A percentile compares a stretch with the other conserved stretches of the same genome.
These are phyloP conservation scores for Daldinia concentrica DNA, from an alignment of 495 filamentous ascomycete genomes.

Conservation along the genomic window DNA sequence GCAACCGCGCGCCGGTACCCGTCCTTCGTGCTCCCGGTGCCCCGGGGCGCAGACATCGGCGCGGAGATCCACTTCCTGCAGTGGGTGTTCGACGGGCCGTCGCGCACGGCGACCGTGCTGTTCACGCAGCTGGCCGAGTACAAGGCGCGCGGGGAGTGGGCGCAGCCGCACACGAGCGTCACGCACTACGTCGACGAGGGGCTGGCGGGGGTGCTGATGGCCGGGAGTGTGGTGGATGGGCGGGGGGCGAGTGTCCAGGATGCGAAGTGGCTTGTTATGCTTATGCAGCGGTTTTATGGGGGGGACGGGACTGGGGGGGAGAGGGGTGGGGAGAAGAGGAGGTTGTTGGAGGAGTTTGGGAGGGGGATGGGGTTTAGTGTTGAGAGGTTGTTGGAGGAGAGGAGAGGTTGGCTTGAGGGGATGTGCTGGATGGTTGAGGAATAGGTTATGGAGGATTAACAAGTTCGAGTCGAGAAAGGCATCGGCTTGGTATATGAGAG, in stretches of 20 bases:
- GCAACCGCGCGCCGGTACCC: constrained; percentile 75
- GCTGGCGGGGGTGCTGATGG: constrained; percentile 79
- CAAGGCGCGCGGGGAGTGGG: constrained; percentile 88
- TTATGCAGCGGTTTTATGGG: constrained; percentile 91
- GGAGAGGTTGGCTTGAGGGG: constrained; percentile 72
- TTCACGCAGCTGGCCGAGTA: constrained; percentile 94
- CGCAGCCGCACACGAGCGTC: constrained; percentile 89
- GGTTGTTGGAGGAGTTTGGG: constrained; percentile 83
- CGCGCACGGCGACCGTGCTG: constrained; percentile 78
- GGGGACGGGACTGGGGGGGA: constrained; percentile 60
- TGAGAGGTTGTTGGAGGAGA: constrained; percentile 84
- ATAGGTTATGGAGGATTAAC: neutral
- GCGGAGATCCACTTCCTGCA: constrained; percentile 86
- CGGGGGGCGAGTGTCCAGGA: constrained; percentile 80
- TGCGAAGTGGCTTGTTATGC: constrained; percentile 89
- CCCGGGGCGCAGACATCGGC: constrained; percentile 69
- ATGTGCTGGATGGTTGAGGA: neutral
- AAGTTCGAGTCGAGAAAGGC: neutral
- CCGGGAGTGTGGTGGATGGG: constrained; percentile 79
- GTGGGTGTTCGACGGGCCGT: constrained; percentile 73
- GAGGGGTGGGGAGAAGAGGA: constrained; percentile 54
- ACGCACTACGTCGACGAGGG: constrained; percentile 81
- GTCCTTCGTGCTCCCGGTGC: constrained; percentile 90
- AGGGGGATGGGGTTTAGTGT: constrained; percentile 83
- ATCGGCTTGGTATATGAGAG: neutral